These are phyloP conservation scores for Stachybotrys chlorohalonatus DNA, from an alignment of 2,329 filamentous ascomycete species.

Conservation along the genomic window DNA sequence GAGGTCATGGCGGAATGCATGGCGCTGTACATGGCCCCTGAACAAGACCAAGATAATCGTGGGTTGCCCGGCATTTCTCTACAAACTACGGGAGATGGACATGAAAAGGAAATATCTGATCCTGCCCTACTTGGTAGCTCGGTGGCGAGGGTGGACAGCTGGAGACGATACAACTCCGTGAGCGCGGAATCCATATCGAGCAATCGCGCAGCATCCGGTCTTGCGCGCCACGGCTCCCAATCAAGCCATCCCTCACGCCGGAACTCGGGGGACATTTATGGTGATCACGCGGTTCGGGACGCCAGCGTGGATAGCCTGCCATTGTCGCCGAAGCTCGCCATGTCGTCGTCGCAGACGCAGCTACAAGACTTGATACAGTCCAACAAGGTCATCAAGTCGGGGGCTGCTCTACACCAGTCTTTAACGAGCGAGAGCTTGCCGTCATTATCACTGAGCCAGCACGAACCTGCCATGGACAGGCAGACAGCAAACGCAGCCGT, in stretches of 20 bases:
- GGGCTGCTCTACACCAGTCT: slow-evolving; percentile 37
- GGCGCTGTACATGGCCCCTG: slow-evolving; percentile 43
- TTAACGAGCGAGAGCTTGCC: slow-evolving; percentile 49
- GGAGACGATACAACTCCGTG: slow-evolving; percentile 46
- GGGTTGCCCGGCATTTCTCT: slow-evolving; percentile 6
- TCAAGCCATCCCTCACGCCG: slow-evolving; percentile 41
- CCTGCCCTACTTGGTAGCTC: slow-evolving; percentile 31
- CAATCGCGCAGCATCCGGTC: slow-evolving; percentile 24
- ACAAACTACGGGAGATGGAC: neutral
- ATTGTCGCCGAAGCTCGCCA: slow-evolving; percentile 39
- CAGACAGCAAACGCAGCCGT: slow-evolving; percentile 16
- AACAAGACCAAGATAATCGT: slow-evolving; percentile 15
- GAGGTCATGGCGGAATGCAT: slow-evolving; percentile 76
- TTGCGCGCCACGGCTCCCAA: slow-evolving; percentile 34
- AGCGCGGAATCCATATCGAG: slow-evolving; percentile 33
- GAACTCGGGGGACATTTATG: slow-evolving; percentile 31
- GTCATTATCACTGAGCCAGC: slow-evolving; percentile 42
- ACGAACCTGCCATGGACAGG: slow-evolving; percentile 34
- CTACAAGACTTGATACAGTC: slow-evolving; percentile 52
- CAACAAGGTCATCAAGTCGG: slow-evolving; percentile 48
- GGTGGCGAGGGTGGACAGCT: slow-evolving; percentile 30
- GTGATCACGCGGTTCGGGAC: slow-evolving; percentile 23
- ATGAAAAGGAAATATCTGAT: slow-evolving; percentile 23
- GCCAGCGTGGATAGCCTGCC: slow-evolving; percentile 52
- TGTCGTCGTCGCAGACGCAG: slow-evolving; percentile 43